Evolutionary conservation across 768 basidiomycete genomes (phyloP).

Genomic region (Mycena belliarum): DNA sequence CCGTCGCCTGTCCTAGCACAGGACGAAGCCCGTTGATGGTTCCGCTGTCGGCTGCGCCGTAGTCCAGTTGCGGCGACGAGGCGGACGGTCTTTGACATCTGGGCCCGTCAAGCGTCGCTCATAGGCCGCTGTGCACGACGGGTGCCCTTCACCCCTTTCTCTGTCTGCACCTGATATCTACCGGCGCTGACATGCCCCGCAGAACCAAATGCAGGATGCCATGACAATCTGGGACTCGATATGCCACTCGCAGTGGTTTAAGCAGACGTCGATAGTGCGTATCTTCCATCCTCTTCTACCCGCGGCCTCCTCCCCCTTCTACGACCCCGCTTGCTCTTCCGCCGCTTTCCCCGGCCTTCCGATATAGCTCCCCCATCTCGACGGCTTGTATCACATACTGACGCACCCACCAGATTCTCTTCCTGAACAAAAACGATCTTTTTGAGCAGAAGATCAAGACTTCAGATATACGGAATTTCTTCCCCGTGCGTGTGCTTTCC

Average conservation of each 20-base stretch:
- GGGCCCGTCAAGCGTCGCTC: too few species aligned
- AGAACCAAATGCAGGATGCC: conserved; percentile 99
- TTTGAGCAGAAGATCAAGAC: conserved; percentile 79
- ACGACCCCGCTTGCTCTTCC: neutral
- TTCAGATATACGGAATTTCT: conserved; percentile 87
- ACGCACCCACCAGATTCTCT: conserved; percentile 67
- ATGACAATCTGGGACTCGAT: conserved; percentile 99
- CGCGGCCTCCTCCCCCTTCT: neutral
- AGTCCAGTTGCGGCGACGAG: too few species aligned
- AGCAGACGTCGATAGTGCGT: conserved; percentile 82
- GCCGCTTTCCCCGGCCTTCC: neutral
- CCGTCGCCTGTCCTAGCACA: too few species aligned
- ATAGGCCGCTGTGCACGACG: too few species aligned
- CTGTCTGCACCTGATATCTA: conserved; percentile 2
- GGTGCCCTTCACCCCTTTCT: too few species aligned
- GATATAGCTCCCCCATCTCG: too few species aligned
- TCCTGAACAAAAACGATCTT: conserved; percentile 95
- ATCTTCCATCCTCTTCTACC: neutral
- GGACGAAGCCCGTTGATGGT: too few species aligned
- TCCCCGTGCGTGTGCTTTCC: conserved; percentile 60
- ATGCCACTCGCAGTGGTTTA: conserved; percentile 98
- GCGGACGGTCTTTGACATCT: too few species aligned
- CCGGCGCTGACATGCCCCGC: neutral
- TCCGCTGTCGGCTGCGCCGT: too few species aligned
- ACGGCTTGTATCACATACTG: too few species aligned